phyloP scores from a whole-genome alignment of 148 eudicot genomes.

The Nepenthes gracilis region DNA sequence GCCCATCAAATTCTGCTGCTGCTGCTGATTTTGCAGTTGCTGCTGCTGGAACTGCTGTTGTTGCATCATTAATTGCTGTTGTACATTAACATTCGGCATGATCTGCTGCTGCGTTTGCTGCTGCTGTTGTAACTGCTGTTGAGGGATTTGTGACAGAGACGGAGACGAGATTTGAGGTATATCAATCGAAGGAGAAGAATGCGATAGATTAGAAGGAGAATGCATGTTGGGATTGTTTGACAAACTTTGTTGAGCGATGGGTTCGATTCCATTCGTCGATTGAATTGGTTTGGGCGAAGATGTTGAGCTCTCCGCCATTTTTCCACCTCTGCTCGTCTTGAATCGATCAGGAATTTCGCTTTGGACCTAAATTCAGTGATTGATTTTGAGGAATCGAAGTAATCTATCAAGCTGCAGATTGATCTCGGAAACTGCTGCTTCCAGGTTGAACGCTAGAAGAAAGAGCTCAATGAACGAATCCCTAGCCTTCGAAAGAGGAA shows the following conservation, averaged over 20 bases:
- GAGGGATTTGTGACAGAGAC: slow-evolving; percentile 28
- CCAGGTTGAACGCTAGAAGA: too few relatives aligned
- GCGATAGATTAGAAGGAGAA: slow-evolving; percentile 38
- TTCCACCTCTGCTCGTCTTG: not conserved
- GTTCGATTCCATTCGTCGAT: slow-evolving; percentile 29
- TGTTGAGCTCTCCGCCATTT: slow-evolving; percentile 37
- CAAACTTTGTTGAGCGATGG: slow-evolving; percentile 17
- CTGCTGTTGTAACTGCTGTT: slow-evolving; percentile 24
- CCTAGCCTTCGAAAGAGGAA: too few relatives aligned
- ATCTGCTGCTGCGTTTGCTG: slow-evolving; percentile 13
- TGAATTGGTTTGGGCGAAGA: slow-evolving; percentile 36
- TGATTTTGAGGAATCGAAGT: too few relatives aligned
- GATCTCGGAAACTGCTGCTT: too few relatives aligned
- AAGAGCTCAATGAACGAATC: too few relatives aligned
- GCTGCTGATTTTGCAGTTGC: slow-evolving; percentile 14
- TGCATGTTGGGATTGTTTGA: slow-evolving; percentile 10
- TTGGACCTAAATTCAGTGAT: too few relatives aligned
- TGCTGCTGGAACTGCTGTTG: slow-evolving; percentile 14
- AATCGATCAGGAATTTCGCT: too few relatives aligned
- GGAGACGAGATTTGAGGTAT: slow-evolving; percentile 38
- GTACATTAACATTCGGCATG: slow-evolving; percentile 8
- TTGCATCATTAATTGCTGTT: slow-evolving; percentile 20
- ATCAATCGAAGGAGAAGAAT: slow-evolving; percentile 40
- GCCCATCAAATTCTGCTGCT: slow-evolving; percentile 29
- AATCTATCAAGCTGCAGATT: too few relatives aligned